phyloP scores from a whole-genome alignment of 78 protist genomes.

The Polysphondylium violaceum region DNA sequence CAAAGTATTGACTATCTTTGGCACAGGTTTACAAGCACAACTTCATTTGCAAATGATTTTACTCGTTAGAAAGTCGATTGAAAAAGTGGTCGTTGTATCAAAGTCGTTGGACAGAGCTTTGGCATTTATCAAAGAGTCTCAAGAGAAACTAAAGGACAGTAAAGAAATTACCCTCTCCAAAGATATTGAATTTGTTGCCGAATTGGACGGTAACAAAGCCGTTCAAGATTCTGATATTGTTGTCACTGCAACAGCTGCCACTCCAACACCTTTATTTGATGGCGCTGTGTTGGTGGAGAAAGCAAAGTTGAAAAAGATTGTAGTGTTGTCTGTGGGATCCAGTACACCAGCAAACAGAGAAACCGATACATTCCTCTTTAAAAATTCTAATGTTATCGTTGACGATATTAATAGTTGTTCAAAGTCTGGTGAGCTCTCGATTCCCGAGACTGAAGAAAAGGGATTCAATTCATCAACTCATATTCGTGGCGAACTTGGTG shows the following conservation, averaged over 20 bases:
- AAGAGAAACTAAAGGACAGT: too few relatives aligned
- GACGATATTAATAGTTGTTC: conserved; percentile 22
- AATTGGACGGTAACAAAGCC: not conserved
- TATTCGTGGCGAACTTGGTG: not conserved
- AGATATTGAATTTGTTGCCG: conserved; percentile 15
- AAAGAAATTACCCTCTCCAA: not conserved
- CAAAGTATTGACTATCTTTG: conserved; percentile 37
- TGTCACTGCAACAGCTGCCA: conserved; percentile 62
- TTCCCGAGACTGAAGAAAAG: conserved; percentile 11
- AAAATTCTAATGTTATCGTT: conserved; percentile 12
- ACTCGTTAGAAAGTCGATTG: not conserved
- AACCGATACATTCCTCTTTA: conserved; percentile 11
- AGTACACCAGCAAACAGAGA: conserved; percentile 50
- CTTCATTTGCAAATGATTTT: conserved; percentile 42
- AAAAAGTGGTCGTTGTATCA: conserved; percentile 8
- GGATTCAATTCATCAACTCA: not conserved
- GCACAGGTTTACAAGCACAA: conserved; percentile 69
- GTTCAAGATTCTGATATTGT: conserved; percentile 39
- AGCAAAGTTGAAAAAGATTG: too few relatives aligned
- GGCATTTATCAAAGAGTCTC: not conserved
- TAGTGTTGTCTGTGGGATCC: conserved; percentile 45
- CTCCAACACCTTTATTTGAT: conserved; percentile 24
- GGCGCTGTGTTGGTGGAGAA: not conserved
- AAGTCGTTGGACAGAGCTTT: conserved; percentile 6
- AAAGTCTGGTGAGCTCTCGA: conserved; percentile 22